Base-by-base conservation (phyloP, 148 eudicot species). In the Chenopodium suecicum region DNA sequence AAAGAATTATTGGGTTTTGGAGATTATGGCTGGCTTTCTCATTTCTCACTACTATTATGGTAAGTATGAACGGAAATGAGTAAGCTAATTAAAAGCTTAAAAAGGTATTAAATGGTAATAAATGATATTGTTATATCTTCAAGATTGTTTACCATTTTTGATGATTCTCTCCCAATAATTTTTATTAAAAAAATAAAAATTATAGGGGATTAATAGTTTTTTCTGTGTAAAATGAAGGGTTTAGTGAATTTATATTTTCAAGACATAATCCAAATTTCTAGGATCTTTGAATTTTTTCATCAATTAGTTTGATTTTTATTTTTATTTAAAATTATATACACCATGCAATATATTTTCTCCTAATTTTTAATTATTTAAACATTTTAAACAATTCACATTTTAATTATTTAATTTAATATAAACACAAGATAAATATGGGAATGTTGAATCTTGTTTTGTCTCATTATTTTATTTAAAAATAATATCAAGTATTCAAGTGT, bases 41-140 rank as follows among this genome's bases (percentile, higher is more conserved):
- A 50, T 27, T 23, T 47, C 8, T 62, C 4, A 31, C 27, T 64
- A 12, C 34, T 37, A 20, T 76, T 25, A 31, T 13, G 19, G 73
- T 69, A 69, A 48, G 47, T 27, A 67, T 50, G 75, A 75, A 76
- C 17, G 25, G 25, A 74, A 70, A 76, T 54, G 78, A 75, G n/a
- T 81, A 76, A 75, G 60, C 16, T 67, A 31, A 52, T 52, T 37
- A 16, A 37, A 37, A 73, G 73, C 68, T 65, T 65, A 54, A 56
- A 62, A 79, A 25, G 75, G 79, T 37, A 54, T 44, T 74, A 27
- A 83, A 66, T 74, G 75, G 20, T 9, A 31, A 75, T 52, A 44
- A 79, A 73, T 73, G 69, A 69, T 70, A 20, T 22, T 4, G 47
- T 4, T 47, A 17, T 27, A 23, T 73, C 32, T 62, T 58, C 64